These are phyloP conservation scores for Aspergillus japonicus DNA, from an alignment of 2,329 filamentous ascomycete species.

Conservation along the genomic window DNA sequence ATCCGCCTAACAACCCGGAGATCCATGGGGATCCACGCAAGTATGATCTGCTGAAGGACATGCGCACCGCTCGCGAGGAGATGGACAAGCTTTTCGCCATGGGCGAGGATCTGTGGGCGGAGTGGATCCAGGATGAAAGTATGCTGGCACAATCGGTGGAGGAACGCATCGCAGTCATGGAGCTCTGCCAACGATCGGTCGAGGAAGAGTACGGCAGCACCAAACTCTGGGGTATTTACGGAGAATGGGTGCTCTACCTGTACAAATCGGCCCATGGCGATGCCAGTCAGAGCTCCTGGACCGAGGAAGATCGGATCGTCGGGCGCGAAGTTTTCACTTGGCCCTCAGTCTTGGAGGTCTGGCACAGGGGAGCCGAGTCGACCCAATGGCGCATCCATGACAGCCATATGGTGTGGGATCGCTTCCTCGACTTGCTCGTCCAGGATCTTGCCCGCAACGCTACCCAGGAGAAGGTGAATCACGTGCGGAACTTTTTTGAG, in stretches of 20 bases:
- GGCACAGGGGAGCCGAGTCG: conserved; percentile 55
- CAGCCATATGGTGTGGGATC: conserved; percentile 62
- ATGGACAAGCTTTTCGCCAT: conserved; percentile 64
- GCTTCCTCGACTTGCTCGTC: conserved; percentile 55
- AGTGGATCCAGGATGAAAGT: conserved; percentile 64
- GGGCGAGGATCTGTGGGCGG: conserved; percentile 62
- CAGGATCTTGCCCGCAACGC: conserved; percentile 52
- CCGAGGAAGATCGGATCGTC: conserved; percentile 57
- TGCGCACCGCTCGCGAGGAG: conserved; percentile 52
- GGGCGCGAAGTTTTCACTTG: conserved; percentile 60
- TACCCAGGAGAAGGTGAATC: conserved; percentile 49
- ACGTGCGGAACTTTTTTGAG: conserved; percentile 53
- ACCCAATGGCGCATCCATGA: conserved; percentile 62
- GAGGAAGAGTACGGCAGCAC: conserved; percentile 62
- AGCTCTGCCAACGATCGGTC: conserved; percentile 59
- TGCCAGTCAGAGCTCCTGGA: conserved; percentile 41
- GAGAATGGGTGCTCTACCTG: conserved; percentile 59
- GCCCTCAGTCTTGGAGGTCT: conserved; percentile 55
- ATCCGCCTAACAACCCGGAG: conserved; percentile 45
- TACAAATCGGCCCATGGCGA: conserved; percentile 53
- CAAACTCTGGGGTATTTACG: conserved; percentile 62
- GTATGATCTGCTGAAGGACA: conserved; percentile 49
- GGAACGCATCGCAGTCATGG: conserved; percentile 59
- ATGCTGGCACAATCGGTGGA: conserved; percentile 56
- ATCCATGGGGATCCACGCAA: conserved; percentile 45